Evolutionary conservation across 2,329 filamentous ascomycete species (phyloP).

Genomic region (Alternaria incomplexa): DNA sequence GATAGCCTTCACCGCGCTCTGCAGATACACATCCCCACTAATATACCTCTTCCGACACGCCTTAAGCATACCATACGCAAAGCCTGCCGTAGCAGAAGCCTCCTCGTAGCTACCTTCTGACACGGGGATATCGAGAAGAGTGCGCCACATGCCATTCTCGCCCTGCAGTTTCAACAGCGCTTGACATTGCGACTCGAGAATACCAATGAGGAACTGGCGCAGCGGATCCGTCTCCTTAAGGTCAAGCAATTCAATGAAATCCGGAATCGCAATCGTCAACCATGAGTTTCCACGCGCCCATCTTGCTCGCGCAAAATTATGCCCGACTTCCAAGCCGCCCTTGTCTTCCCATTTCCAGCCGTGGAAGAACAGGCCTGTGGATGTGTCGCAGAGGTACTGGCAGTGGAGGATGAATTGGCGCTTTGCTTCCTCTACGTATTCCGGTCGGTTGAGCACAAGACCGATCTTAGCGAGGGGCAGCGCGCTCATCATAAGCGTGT

Average conservation of each 20-base stretch:
- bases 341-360: constrained; percentile 78
- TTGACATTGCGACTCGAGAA: constrained; percentile 71
- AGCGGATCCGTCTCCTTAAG: constrained; percentile 66
- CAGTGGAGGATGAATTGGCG: constrained; percentile 78
- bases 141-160: constrained; percentile 72
- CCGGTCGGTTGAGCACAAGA: constrained; percentile 69
- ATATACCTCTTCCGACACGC: constrained; percentile 73
- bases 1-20: constrained; percentile 69
- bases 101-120: constrained; percentile 75
- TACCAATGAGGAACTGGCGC: constrained; percentile 64
- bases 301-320: constrained; percentile 63
- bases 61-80: constrained; percentile 81
- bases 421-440: constrained; percentile 80
- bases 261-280: constrained; percentile 83
- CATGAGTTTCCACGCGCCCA: constrained; percentile 72
- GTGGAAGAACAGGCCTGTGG: constrained; percentile 78
- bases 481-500: constrained; percentile 88
- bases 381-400: constrained; percentile 77
- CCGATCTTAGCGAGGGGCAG: constrained; percentile 82
- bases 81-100: constrained; percentile 78
- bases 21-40: constrained; percentile 62
- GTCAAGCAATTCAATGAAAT: constrained; percentile 76
- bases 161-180: constrained; percentile 68
- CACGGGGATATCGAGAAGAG: constrained; percentile 71
- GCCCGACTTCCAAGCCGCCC: constrained; percentile 56